Evolutionary conservation across 2,329 filamentous ascomycete genomes (phyloP).

Genomic region (Aureobasidium sp.): DNA sequence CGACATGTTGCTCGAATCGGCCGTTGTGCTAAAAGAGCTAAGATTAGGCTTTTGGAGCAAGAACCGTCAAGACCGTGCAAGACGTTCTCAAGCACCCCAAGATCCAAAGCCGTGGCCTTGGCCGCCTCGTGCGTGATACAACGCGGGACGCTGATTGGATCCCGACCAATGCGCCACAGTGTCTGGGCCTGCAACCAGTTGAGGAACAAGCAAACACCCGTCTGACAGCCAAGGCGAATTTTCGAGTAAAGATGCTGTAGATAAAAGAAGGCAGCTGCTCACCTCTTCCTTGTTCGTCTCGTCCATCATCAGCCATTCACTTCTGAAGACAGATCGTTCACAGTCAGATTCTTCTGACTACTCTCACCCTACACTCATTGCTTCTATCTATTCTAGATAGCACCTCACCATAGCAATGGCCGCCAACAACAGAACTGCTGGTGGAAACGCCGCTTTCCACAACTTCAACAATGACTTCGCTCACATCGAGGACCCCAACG

Average conservation of each 20-base stretch:
- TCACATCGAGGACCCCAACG: slow-evolving; percentile 61
- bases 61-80: slow-evolving; percentile 14
- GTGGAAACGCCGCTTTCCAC: slow-evolving; percentile 65
- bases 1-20: slow-evolving; percentile 10
- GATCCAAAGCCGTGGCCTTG: slow-evolving; percentile 6
- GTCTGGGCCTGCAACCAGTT: slow-evolving; percentile 7
- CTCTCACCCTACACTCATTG: neutral
- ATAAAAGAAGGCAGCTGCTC: slow-evolving; percentile 14
- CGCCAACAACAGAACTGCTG: slow-evolving; percentile 39
- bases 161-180: slow-evolving; percentile 7
- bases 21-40: slow-evolving; percentile 10
- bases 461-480: slow-evolving; percentile 72
- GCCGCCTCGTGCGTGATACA: slow-evolving; percentile 5
- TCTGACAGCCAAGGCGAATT: slow-evolving; percentile 11
- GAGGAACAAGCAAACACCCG: slow-evolving; percentile 11
- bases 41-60: slow-evolving; percentile 14
- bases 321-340: slow-evolving; percentile 11
- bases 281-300: neutral
- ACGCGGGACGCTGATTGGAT: neutral
- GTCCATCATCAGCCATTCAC: slow-evolving; percentile 15
- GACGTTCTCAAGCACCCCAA: slow-evolving; percentile 14
- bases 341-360: slow-evolving; percentile 10
- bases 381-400: neutral
- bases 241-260: slow-evolving; percentile 7
- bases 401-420: slow-evolving; percentile 22